Base-by-base conservation (phyloP, 345 rosid species). In the Microcos paniculata region DNA sequence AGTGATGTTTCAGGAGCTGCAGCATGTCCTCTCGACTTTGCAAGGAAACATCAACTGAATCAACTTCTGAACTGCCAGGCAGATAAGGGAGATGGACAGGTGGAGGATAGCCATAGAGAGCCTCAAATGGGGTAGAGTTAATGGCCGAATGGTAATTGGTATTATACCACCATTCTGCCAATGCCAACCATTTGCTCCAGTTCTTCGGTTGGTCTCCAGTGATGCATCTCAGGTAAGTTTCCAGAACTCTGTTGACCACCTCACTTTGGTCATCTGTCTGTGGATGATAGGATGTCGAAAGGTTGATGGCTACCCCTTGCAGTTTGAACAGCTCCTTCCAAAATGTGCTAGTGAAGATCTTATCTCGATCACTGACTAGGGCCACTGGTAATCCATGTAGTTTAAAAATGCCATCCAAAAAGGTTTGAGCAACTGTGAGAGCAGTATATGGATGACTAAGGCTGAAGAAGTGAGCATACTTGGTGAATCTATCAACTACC, bases 1-100 rank as follows among this genome's bases (percentile, higher is more conserved):
- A 42, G 10, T 42, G 45, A 10, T 42, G 10, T 10, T 42, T 42
- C 2, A 42, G 11, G 0, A 42, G 11, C 45, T 42, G 11, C 45
- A 42, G 11, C 45, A 42, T 42, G 1, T 42, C 11, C 45, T 42
- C 45, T 10, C 11, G 6, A 1, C 2, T 10, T 11, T 45, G 15
- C 14, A 45, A 45, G 12, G 0, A 9, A 3, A 45, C 6, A 59
- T 55, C 42, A 61, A 72, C 3, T 38, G 73, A n/a, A n/a, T n/a
- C n/a, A n/a, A n/a, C n/a, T n/a, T 21, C 83, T 85, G 87, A 84
- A 85, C 42, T 38, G 28, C 52, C 52, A 9, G 38, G 31, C 1
- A 57, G 3, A 7, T 23, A 57, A 21, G 28, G 31, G 1, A 21
- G 0, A 18, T 57, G 62, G 0, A 21, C 0, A 0, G 62, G 24